Conservation (phyloP, 208 protist genomes). For the Acanthamoeba castellanii region DNA sequence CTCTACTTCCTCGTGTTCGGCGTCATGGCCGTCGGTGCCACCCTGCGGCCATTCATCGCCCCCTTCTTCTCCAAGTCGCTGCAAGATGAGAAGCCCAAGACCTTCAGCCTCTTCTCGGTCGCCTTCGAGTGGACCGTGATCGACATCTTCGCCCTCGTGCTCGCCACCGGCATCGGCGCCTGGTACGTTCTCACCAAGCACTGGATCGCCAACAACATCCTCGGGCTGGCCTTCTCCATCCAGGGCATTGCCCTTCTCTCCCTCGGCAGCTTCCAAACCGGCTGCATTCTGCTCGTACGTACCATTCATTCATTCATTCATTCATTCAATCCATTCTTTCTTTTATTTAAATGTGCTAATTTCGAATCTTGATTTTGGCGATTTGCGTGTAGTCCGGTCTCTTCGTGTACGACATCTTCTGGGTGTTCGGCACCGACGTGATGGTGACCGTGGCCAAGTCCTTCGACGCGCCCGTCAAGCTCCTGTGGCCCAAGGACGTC, state of each 20-base stretch:
- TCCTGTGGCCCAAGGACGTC: slow-evolving; percentile 94
- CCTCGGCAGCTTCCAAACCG: slow-evolving; percentile 80
- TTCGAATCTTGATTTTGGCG: not conserved
- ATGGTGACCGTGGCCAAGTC: slow-evolving; percentile 96
- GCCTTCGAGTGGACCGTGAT: not conserved
- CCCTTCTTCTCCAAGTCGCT: not conserved
- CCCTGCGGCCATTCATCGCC: slow-evolving; percentile 7
- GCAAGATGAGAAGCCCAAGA: not conserved
- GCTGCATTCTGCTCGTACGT: slow-evolving; percentile 85
- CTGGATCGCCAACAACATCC: slow-evolving; percentile 96
- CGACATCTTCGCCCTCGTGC: not conserved
- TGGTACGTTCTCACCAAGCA: slow-evolving; percentile 91
- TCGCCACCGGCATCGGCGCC: not conserved
- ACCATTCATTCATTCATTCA: not conserved
- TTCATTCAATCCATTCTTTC: not conserved
- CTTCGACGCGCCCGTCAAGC: slow-evolving; percentile 96
- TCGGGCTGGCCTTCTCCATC: slow-evolving; percentile 95
- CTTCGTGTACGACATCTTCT: slow-evolving; percentile 98
- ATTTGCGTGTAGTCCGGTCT: slow-evolving; percentile 87
- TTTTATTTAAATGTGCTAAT: not conserved
- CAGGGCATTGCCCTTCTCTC: slow-evolving; percentile 86
- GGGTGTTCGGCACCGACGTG: slow-evolving; percentile 98
- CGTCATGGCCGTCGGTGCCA: slow-evolving; percentile 77
- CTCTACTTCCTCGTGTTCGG: slow-evolving; percentile 86
- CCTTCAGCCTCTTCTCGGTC: not conserved